Evolutionary conservation across 2,329 filamentous ascomycete genomes (phyloP), one percentile per base, ranked within the genome.

Genomic region (Ophiocordyceps sinensis): DNA sequence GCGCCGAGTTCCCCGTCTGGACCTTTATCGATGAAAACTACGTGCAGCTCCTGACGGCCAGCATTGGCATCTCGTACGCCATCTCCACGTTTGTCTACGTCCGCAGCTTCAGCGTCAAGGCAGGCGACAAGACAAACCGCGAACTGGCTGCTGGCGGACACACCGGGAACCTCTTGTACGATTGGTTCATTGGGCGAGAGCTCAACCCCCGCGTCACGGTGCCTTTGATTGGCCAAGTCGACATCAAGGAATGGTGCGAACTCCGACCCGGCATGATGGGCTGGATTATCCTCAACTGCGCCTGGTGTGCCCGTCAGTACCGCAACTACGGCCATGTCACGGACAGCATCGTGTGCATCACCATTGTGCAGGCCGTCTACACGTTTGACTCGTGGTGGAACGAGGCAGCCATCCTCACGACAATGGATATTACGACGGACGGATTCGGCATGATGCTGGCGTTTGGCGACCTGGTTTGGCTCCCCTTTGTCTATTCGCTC

Each of bases 161-260:
- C 55, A 79, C 77, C 1, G 88, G 87, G 43, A 95, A 94, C 60
- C 65, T 86, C 47, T 63, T 95, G 31, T 95, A 96, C 60, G 89
- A 96, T 62, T 96, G 86, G 78, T 96, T 87, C 64, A 95, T 96
- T 49, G 89, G 89, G 17, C 84, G 89, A 26, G 89, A 96, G 61
- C 77, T 96, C 45, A 96, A 96, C 63, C 89, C 89, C 3, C 85
- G 88, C 38, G 62, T 93, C 44, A 76, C 71, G 0, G 65, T 94
- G 21, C 87, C 87, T 2, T 59, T 93, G 38, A 71, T 94, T 47
- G 85, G 86, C 44, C 82, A 86, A 51, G 71, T 95, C 39, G 89
- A 96, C 55, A 82, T 96, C 62, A 95, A 95, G 64, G 71, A 80
- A 45, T 95, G 81, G 60, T 83, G 83, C 60, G 89, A 96, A 63